phyloP scores from a whole-genome alignment of 768 basidiomycete genomes.

The Leccinum sublutescens region DNA sequence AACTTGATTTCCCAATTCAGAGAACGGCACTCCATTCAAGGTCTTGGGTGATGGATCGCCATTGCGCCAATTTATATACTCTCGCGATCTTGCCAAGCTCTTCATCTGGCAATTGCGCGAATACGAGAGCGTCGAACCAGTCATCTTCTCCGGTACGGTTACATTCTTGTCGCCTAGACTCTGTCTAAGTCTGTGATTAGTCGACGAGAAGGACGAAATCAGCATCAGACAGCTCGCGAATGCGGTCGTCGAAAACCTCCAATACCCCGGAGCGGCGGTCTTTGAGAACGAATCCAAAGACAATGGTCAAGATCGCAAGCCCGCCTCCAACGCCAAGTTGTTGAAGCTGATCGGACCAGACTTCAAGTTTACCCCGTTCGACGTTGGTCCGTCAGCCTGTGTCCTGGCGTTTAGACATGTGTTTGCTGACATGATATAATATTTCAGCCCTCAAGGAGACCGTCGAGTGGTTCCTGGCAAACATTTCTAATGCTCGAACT shows the following conservation, averaged over 20 bases:
- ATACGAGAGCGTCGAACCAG: constrained; percentile 88
- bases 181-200: constrained; percentile 36
- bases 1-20: constrained; percentile 39
- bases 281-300: constrained; percentile 68
- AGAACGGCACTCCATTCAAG: constrained; percentile 76
- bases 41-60: constrained; percentile 92
- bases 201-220: constrained; percentile 92
- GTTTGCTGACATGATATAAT: neutral
- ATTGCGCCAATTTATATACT: constrained; percentile 96
- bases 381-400: constrained; percentile 52
- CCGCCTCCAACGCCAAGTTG: constrained; percentile 90
- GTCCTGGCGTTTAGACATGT: neutral
- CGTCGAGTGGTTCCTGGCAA: constrained; percentile 85
- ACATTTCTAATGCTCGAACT: constrained; percentile 71
- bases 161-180: neutral
- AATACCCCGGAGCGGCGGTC: constrained; percentile 71
- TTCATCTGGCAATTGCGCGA: constrained; percentile 92
- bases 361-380: constrained; percentile 92
- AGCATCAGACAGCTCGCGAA: constrained; percentile 90
- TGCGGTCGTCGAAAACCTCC: constrained; percentile 82
- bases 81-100: constrained; percentile 90
- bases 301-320: constrained; percentile 96
- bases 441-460: constrained; percentile 68
- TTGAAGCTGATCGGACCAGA: constrained; percentile 62
- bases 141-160: constrained; percentile 80